These are phyloP conservation scores for Madurella mycetomatis DNA, from an alignment of 2,329 filamentous ascomycete species.

Conservation along the genomic window DNA sequence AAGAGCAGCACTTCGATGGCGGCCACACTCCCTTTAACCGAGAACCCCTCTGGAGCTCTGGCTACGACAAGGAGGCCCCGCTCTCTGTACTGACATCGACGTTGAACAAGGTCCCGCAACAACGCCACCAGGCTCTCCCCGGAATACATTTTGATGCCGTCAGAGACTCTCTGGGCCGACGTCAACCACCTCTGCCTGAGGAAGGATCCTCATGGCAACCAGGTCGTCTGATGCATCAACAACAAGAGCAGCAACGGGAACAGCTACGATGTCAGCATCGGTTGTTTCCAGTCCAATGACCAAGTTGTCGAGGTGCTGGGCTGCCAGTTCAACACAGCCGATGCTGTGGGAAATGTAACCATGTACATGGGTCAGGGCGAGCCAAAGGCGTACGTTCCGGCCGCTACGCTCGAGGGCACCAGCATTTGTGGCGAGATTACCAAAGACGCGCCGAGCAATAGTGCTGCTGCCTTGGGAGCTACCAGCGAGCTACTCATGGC, in stretches of 20 bases:
- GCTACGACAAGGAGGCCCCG: conserved; percentile 42
- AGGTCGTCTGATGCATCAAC: conserved; percentile 28
- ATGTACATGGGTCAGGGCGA: conserved; percentile 24
- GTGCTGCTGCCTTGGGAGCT: conserved; percentile 5
- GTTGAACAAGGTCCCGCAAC: conserved; percentile 28
- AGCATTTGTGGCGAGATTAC: conserved; percentile 22
- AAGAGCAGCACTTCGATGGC: conserved; percentile 57
- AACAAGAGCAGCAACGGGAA: conserved; percentile 27
- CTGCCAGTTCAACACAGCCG: conserved; percentile 22
- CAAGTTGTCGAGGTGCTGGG: conserved; percentile 26
- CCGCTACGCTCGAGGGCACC: conserved; percentile 18
- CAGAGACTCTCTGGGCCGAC: conserved; percentile 24
- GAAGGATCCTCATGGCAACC: conserved; percentile 27
- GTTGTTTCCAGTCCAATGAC: conserved; percentile 24
- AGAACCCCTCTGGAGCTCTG: conserved; percentile 55
- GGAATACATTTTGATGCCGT: conserved; percentile 19
- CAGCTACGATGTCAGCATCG: conserved; percentile 24
- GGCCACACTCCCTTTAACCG: conserved; percentile 47
- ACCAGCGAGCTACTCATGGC: conserved; percentile 11
- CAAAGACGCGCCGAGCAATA: conserved; percentile 12
- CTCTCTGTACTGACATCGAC: conserved; percentile 46
- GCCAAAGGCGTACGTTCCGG: conserved; percentile 22
- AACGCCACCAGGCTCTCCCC: conserved; percentile 22
- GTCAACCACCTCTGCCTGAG: conserved; percentile 27
- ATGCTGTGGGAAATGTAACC: conserved; percentile 19